phyloP scores from a whole-genome alignment of 1,139 yeast species.

The Kurtzmaniella quercitrusa region DNA sequence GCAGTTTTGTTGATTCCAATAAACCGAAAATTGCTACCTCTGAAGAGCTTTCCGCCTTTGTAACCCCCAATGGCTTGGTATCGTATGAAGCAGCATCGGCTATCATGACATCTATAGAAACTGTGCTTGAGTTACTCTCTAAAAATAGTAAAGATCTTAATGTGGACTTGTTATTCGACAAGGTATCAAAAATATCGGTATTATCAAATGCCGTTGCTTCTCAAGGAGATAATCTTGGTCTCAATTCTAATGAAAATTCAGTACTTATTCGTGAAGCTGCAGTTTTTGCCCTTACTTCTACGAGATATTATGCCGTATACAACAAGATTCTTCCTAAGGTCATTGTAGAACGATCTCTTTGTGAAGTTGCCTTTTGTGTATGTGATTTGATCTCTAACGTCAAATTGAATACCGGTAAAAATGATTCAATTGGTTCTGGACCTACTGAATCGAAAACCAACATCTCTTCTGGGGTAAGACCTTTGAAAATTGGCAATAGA shows the following conservation, averaged over 20 bases:
- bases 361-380: conserved; percentile 70
- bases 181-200: conserved; percentile 49
- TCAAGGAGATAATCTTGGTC: conserved; percentile 33
- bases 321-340: conserved; percentile 63
- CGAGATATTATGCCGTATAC: conserved; percentile 71
- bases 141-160: conserved; percentile 18
- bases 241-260: conserved; percentile 33
- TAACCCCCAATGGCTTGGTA: conserved; percentile 40
- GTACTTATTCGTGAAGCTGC: conserved; percentile 61
- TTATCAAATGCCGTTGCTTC: conserved; percentile 45
- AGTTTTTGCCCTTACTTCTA: conserved; percentile 71
- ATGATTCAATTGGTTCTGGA: conserved; percentile 3
- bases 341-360: conserved; percentile 71
- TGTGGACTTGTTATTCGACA: conserved; percentile 47
- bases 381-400: conserved; percentile 63
- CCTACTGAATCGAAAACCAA: conserved; percentile 8
- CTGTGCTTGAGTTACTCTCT: conserved; percentile 34
- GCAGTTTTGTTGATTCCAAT: conserved; percentile 20
- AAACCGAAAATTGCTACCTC: conserved; percentile 20
- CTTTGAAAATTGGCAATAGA: conserved; percentile 55
- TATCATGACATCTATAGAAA: conserved; percentile 45
- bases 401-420: conserved; percentile 34
- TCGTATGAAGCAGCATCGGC: conserved; percentile 42
- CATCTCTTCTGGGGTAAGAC: conserved; percentile 39
- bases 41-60: conserved; percentile 24